These are phyloP conservation scores for Keqinozyma sinolaborantium DNA, from an alignment of 1,139 yeast genomes.

Conservation along the genomic window DNA sequence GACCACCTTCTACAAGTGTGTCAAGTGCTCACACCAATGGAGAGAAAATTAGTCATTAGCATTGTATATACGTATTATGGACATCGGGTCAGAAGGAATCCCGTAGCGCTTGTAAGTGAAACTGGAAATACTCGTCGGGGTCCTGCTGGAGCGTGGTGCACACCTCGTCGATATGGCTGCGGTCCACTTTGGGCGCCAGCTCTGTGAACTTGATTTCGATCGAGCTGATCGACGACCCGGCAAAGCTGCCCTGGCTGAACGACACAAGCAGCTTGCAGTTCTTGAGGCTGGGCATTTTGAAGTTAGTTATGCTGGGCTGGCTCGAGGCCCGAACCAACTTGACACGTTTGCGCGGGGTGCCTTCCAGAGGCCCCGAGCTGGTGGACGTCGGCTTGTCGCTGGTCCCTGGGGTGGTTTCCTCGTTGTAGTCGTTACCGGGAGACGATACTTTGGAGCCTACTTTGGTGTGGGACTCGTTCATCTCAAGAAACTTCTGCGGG, in stretches of 20 bases:
- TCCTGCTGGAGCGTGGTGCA: conserved; percentile 9
- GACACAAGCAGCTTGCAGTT: not conserved
- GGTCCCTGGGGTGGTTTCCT: not conserved
- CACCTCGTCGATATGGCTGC: conserved; percentile 6
- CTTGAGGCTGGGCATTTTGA: not conserved
- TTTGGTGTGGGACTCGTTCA: not conserved
- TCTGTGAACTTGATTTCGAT: conserved; percentile 5
- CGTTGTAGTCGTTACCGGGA: not conserved
- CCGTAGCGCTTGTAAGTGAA: conserved; percentile 6
- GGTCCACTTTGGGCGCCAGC: conserved; percentile 4
- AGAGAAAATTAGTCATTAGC: conserved; percentile 67
- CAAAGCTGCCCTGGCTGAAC: not conserved
- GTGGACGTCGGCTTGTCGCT: not conserved
- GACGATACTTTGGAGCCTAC: not conserved
- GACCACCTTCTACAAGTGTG: conserved; percentile 96
- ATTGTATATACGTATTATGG: not conserved
- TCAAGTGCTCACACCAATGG: conserved; percentile 93
- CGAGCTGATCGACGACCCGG: conserved; percentile 9
- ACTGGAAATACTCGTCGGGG: conserved; percentile 16
- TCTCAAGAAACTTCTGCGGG: not conserved
- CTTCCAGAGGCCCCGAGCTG: not conserved
- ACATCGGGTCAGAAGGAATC: not conserved
- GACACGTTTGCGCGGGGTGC: not conserved
- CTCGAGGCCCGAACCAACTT: not conserved
- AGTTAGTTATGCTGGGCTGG: not conserved